A percentile compares a stretch with the other conserved stretches of the same genome.
These are phyloP conservation scores for Skeletonema costatum DNA, from an alignment of 108 stramenopile species.

Conservation along the genomic window DNA sequence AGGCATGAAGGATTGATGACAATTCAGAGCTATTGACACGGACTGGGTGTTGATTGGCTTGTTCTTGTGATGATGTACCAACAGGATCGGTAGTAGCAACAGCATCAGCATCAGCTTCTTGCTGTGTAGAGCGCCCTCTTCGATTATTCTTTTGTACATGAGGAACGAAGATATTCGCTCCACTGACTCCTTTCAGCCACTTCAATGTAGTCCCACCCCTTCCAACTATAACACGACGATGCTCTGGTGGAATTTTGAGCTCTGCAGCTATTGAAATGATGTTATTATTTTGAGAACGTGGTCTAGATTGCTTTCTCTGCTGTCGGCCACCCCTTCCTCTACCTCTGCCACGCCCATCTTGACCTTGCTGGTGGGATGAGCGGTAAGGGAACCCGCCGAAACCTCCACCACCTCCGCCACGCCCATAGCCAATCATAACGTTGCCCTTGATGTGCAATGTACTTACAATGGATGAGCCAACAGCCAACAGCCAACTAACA, in stretches of 20 bases:
- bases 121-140: background rate
- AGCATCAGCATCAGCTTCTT: background rate
- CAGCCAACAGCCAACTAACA: too few relatives aligned
- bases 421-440: slow-evolving; percentile 24
- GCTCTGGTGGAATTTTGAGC: slow-evolving; percentile 21
- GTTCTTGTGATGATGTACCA: background rate
- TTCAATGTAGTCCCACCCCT: slow-evolving; percentile 19
- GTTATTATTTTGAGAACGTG: background rate
- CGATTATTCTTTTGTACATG: slow-evolving; percentile 5
- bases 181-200: slow-evolving; percentile 22
- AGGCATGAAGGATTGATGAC: slow-evolving; percentile 19
- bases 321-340: slow-evolving; percentile 12
- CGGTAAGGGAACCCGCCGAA: slow-evolving; percentile 33
- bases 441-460: background rate
- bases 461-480: too few relatives aligned
- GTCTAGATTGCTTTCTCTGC: background rate
- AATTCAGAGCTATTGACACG: slow-evolving; percentile 26
- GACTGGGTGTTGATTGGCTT: slow-evolving; percentile 22
- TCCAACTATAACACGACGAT: slow-evolving; percentile 24
- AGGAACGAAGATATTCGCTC: slow-evolving; percentile 30
- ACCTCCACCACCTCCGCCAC: slow-evolving; percentile 28
- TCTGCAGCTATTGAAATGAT: slow-evolving; percentile 2
- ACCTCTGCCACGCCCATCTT: slow-evolving; percentile 21
- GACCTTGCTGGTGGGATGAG: slow-evolving; percentile 36
- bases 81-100: background rate